phyloP scores from a whole-genome alignment of 1,284 basidiomycete genomes.

The Ceratobasidium sp. region DNA sequence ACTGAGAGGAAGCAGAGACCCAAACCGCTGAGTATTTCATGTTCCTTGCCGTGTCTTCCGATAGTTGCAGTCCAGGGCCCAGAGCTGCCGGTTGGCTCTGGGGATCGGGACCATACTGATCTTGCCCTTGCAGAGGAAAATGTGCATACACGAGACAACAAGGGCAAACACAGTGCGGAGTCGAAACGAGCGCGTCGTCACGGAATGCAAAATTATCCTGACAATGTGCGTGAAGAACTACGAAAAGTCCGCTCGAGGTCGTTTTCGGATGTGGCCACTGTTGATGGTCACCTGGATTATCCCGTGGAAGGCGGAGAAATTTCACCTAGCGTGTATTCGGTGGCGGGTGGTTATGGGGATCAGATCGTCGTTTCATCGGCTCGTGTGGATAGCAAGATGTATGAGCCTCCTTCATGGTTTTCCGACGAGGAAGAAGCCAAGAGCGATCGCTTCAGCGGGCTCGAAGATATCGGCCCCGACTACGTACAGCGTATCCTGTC shows the following conservation, averaged over 20 bases:
- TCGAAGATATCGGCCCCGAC: not conserved
- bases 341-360: conserved; percentile 6
- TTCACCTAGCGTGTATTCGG: conserved; percentile 27
- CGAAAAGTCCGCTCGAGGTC: conserved; percentile 12
- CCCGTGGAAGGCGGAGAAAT: not conserved
- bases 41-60: conserved; percentile 33
- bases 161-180: conserved; percentile 1
- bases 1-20: conserved; percentile 20
- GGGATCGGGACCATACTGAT: conserved; percentile 19
- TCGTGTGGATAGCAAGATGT: not conserved
- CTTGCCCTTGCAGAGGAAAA: conserved; percentile 14
- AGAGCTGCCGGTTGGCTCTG: conserved; percentile 28
- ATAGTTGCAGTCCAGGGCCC: conserved; percentile 14
- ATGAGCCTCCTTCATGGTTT: conserved; percentile 36
- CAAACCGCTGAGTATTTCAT: conserved; percentile 37
- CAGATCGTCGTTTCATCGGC: conserved; percentile 28
- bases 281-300: not conserved
- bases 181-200: conserved; percentile 27
- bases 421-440: conserved; percentile 26
- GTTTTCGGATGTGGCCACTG: not conserved
- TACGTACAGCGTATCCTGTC: conserved; percentile 3
- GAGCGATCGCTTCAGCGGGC: not conserved
- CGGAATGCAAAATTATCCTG: conserved; percentile 37
- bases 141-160: not conserved
- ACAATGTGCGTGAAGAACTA: conserved; percentile 30